phyloP scores from a whole-genome alignment of 1,139 yeast species.

The Saccharomyces pastorianus region DNA sequence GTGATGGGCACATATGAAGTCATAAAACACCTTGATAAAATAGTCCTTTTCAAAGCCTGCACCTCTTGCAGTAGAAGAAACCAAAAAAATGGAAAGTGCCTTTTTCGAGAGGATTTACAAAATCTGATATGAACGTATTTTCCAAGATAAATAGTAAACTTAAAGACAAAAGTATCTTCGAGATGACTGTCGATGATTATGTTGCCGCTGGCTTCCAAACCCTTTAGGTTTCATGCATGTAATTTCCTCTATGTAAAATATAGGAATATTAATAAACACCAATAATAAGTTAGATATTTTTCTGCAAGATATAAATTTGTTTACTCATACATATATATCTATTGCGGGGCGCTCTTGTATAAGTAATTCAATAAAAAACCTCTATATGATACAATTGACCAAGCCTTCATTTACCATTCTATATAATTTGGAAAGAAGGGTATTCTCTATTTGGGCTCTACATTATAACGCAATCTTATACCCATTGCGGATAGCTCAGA shows the following conservation, averaged over 20 bases:
- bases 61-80: slow-evolving; percentile 17
- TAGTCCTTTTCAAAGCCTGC: slow-evolving; percentile 26
- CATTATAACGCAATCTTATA: slow-evolving; percentile 81
- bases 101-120: slow-evolving; percentile 27
- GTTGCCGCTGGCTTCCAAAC: slow-evolving; percentile 21
- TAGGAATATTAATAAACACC: not conserved
- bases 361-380: not conserved
- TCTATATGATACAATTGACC: not conserved
- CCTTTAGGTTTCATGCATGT: not conserved
- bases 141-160: slow-evolving; percentile 15
- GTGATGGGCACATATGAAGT: slow-evolving; percentile 1
- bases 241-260: not conserved
- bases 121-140: slow-evolving; percentile 27
- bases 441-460: slow-evolving; percentile 44
- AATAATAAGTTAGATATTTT: not conserved
- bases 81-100: slow-evolving; percentile 12
- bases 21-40: slow-evolving; percentile 28
- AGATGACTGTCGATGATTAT: slow-evolving; percentile 24
- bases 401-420: not conserved
- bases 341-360: not conserved
- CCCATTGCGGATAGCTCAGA: slow-evolving; percentile 98
- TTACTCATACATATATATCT: not conserved
- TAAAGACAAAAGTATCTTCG: slow-evolving; percentile 17
- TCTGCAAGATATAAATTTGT: not conserved
- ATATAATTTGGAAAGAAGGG: not conserved